Evolutionary conservation across 2,329 filamentous ascomycete species (phyloP), one percentile per base, ranked within the genome.

Genomic region (Camillea tinctor): DNA sequence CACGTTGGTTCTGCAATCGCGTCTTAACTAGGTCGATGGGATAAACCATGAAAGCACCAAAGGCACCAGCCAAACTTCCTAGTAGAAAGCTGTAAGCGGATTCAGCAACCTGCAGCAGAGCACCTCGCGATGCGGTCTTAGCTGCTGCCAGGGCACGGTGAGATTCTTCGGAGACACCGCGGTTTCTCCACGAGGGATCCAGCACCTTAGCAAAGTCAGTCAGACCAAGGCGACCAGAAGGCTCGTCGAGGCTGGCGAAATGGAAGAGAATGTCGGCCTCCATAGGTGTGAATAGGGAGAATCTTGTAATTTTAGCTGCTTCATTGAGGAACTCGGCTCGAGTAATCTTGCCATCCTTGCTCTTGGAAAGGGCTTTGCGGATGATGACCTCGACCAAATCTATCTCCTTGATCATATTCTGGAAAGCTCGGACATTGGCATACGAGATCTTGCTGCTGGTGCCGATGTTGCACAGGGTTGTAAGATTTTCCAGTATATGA

Each of bases 11-110:
- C 78, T 99, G 95, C 88, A 99, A 91, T 62, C 95, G 88, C 1
- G 95, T 99, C 85, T 99, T 99, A 76, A 99, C 95, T 63, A 99
- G 80, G 80, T 99, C 95, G 73, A 99, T 98, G 22, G 95, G 95
- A 75, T 99, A 99, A 57, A 99, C 95, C 92, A 99, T 97, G 75
- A 99, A 98, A 13, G 95, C 95, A 74, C 95, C 95, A 73, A 99
- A 99, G 9, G 95, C 95, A 77, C 95, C 95, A 7, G 95, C 95
- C 68, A 97, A 68, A 74, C 91, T 93, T 61, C 95, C 95, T 6
- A 99, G 86, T 2, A 81, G 87, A 74, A 99, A 99, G 81, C 96
- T 93, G 76, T 97, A 96, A 1, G 82, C 85, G 1, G 93, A 96
- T 73, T 93, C 90, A 15, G 91, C 76, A 30, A 92, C 73, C 58